Percentiles rank a stretch among this genome's conserved stretches.
phyloP scores from a whole-genome alignment of 2,329 filamentous ascomycete species.

The Exserohilum rostratum region DNA sequence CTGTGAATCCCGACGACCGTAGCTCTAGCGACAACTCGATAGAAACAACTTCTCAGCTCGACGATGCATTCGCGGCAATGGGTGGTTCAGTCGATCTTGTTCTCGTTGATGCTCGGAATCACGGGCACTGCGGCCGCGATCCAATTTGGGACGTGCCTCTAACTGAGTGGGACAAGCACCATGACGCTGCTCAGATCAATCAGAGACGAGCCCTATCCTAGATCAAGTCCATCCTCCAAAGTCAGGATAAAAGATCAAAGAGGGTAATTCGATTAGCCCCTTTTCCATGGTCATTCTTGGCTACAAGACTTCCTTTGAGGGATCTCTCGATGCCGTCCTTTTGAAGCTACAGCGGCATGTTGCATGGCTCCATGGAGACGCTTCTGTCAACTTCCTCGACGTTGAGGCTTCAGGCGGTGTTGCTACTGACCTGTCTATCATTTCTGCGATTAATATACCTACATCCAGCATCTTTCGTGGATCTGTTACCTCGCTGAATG shows the following conservation, averaged over 20 bases:
- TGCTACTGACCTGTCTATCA: background rate
- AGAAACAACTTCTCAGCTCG: background rate
- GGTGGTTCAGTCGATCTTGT: too few relatives aligned
- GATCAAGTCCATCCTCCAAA: background rate
- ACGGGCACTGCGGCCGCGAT: too few relatives aligned
- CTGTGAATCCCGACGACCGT: background rate
- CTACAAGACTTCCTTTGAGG: background rate
- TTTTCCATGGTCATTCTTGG: background rate
- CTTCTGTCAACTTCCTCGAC: background rate
- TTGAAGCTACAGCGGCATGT: background rate
- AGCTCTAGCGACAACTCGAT: background rate
- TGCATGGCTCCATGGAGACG: background rate
- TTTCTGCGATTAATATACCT: background rate
- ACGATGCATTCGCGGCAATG: too few relatives aligned
- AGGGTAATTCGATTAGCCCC: background rate
- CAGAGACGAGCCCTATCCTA: background rate
- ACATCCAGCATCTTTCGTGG: background rate
- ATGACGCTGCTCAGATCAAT: background rate
- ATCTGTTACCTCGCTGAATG: background rate
- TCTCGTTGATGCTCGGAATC: too few relatives aligned
- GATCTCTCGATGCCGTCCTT: background rate
- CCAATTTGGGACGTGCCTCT: too few relatives aligned
- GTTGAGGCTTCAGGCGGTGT: background rate
- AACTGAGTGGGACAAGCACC: too few relatives aligned
- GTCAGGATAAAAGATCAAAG: background rate